A percentile compares a stretch with the other conserved stretches of the same genome.
Conservation (phyloP, 257 asterid genomes). For the Solanum paucissectum region DNA sequence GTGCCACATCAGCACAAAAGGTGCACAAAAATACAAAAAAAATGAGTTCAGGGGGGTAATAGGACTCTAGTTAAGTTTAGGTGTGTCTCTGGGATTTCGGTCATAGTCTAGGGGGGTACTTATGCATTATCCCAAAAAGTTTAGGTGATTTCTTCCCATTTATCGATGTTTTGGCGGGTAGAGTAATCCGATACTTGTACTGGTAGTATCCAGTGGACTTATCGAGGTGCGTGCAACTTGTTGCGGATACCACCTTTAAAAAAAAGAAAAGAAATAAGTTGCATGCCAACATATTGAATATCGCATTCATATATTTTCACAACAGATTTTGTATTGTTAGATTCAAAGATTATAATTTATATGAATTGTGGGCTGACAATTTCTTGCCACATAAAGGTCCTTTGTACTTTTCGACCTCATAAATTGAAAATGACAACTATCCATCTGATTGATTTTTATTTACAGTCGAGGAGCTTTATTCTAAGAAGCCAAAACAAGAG, state of each 20-base stretch:
- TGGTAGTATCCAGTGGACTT: background rate
- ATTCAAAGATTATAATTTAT: background rate
- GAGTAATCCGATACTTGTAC: background rate
- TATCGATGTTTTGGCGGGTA: background rate
- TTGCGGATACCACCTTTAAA: background rate
- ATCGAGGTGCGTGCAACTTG: background rate
- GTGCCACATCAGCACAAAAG: too few species aligned
- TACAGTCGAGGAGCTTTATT: slow-evolving; percentile 77
- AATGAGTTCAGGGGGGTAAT: too few species aligned
- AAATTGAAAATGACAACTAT: background rate
- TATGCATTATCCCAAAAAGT: too few species aligned
- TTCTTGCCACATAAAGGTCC: background rate
- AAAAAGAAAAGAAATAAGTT: background rate
- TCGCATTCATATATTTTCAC: background rate
- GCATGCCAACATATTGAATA: background rate
- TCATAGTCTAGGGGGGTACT: too few species aligned
- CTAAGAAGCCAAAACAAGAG: slow-evolving; percentile 64
- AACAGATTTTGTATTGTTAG: background rate
- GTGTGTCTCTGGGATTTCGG: too few species aligned
- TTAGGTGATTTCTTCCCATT: background rate
- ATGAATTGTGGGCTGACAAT: background rate
- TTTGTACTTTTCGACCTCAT: background rate
- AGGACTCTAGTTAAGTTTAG: too few species aligned
- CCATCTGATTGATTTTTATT: background rate
- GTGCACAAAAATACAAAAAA: too few species aligned